Evolutionary conservation across 805 yeast genomes (phyloP).

Genomic region (Cyberlindnera maritima): DNA sequence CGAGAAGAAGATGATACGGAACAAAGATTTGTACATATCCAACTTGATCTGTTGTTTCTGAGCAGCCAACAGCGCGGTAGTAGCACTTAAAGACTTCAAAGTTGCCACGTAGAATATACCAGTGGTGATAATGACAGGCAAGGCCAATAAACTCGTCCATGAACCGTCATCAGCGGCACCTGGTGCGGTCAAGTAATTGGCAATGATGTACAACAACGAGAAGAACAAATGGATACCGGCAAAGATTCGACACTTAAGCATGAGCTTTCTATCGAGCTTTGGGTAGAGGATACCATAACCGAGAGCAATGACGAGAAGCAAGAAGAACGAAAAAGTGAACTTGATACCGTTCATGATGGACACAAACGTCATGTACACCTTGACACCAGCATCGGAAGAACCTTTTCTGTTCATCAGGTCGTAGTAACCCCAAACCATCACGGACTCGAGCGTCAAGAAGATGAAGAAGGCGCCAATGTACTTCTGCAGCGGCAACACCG

Average conservation of each 20-base stretch:
- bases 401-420: conserved; percentile 73
- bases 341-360: conserved; percentile 79
- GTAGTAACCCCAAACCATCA: conserved; percentile 88
- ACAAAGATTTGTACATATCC: conserved; percentile 76
- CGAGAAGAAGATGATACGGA: conserved; percentile 71
- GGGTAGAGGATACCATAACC: conserved; percentile 96
- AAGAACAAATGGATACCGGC: conserved; percentile 55
- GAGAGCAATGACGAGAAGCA: conserved; percentile 77
- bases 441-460: conserved; percentile 79
- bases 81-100: conserved; percentile 67
- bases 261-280: conserved; percentile 67
- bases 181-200: conserved; percentile 50
- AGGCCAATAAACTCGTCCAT: conserved; percentile 34
- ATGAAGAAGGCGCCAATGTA: conserved; percentile 84
- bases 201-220: conserved; percentile 51
- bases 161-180: conserved; percentile 39
- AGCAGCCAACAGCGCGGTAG: conserved; percentile 68
- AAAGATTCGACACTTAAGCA: conserved; percentile 67
- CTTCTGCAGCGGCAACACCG: conserved; percentile 84
- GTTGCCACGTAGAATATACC: conserved; percentile 73
- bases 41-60: conserved; percentile 93
- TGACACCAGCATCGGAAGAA: conserved; percentile 48
- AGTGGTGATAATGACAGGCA: conserved; percentile 73
- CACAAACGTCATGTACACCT: conserved; percentile 71
- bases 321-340: conserved; percentile 83